A percentile compares a stretch with the other conserved stretches of the same genome.
Conservation (phyloP, 441 rosid species). For the Gossypium lobatum region DNA sequence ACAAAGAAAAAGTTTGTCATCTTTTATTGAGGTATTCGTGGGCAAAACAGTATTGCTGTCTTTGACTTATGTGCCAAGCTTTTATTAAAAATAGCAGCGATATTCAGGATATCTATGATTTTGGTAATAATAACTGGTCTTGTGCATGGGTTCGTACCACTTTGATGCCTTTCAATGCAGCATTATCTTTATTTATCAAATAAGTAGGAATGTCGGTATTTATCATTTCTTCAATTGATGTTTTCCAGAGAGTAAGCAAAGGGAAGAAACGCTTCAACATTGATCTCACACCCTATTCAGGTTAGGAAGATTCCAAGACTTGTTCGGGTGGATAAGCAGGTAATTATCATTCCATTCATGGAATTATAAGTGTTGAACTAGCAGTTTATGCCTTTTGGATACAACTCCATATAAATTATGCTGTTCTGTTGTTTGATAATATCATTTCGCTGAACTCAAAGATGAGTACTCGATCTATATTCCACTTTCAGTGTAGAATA, state of each 20-base stretch:
- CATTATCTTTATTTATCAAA: background rate
- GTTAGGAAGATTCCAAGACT: constrained; percentile 20
- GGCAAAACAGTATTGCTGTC: background rate
- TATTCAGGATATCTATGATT: background rate
- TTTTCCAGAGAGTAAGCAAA: constrained; percentile 62
- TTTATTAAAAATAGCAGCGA: background rate
- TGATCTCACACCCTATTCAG: constrained; percentile 69
- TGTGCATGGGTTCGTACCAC: background rate
- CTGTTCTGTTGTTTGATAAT: background rate
- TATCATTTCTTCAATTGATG: background rate
- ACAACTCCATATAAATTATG: background rate
- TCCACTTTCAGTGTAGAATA: background rate
- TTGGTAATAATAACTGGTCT: background rate
- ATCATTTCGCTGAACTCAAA: background rate
- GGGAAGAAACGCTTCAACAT: constrained; percentile 63
- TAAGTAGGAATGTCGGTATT: background rate
- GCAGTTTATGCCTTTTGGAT: background rate
- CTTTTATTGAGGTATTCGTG: background rate
- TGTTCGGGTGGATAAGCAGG: constrained; percentile 3
- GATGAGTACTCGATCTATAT: background rate
- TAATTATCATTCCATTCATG: background rate
- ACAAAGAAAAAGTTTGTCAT: background rate
- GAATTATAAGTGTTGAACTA: background rate
- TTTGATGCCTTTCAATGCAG: background rate
- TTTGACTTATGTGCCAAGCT: background rate